Evolutionary conservation across 192 early-diverging fungal genomes (phyloP), one percentile per base, ranked within the genome.

Genomic region (Coemansia sp.): DNA sequence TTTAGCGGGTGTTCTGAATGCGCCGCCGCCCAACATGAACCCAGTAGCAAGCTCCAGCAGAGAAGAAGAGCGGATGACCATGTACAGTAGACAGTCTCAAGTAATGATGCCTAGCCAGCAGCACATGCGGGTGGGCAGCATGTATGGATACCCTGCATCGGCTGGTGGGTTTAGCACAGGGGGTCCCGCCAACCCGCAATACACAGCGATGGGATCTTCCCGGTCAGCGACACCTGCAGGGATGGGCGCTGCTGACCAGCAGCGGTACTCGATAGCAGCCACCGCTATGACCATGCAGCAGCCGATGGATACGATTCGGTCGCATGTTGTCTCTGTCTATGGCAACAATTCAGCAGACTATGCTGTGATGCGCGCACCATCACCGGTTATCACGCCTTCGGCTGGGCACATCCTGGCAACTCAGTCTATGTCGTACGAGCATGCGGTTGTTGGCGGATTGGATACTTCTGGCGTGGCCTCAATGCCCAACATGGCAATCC

Each of bases 21-120:
- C 71, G 6, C 73, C 67, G 42, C 73, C 62, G 59, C 72, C 66
- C 42, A 65, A 75, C 41, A 87, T 88, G 87, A 87, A 75, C 30
- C 67, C 59, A 5, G 60, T 52, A 15, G 67, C 67, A 14, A 57
- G 57, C 3, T 74, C 60, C 6, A 59, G 41, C 40, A 45, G 53
- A 34, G 62, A 69, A 4, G 67, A 69, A 29, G 67, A 69, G 36
- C 61, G 62, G 45, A 57, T 55, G 41, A 59, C 71, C 11, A 48
- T 63, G 56, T 74, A 74, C 55, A 74, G 61, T 20, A 61, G 61
- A 48, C 62, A 72, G 27, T 72, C 69, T 19, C 57, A 20, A 23
- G 50, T 56, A 13, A 55, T 67, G 3, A 66, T 72, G 47, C 57
- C 64, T n/a, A 55, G 25, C 36, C 44, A 48, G 48, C n/a, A n/a